Conservation (phyloP, 371 early-diverging fungal species). For the Encephalitozoon hellem region DNA sequence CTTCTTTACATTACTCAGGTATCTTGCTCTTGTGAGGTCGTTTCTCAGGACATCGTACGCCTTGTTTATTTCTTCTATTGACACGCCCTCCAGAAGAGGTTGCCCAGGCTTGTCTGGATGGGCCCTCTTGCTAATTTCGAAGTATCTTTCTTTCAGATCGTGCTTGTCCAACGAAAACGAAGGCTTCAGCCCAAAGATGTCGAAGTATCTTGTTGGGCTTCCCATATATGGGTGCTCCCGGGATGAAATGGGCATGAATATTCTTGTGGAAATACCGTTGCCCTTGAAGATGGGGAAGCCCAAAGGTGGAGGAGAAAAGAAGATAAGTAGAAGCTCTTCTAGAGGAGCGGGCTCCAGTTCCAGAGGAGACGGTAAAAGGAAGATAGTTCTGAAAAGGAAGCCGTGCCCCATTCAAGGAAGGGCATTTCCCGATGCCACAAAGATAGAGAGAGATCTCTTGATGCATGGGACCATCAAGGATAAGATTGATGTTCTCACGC, state of each 20-base stretch:
- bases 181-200: constrained; percentile 29
- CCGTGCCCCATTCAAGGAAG: constrained; percentile 6
- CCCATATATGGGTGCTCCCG: neutral
- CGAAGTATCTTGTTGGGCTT: constrained; percentile 2
- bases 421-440: constrained; percentile 10
- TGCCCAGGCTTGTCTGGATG: constrained; percentile 35
- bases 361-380: neutral
- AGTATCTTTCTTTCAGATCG: constrained; percentile 43
- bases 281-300: neutral
- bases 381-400: neutral
- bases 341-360: no score
- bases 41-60: constrained; percentile 50
- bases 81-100: neutral
- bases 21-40: constrained; percentile 49
- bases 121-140: constrained; percentile 5
- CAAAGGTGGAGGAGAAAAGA: neutral
- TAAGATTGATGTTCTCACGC: constrained; percentile 37
- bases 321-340: neutral
- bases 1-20: neutral
- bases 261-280: neutral
- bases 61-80: constrained; percentile 20
- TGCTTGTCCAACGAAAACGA: constrained; percentile 40
- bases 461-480: constrained; percentile 46
- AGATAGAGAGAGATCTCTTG: constrained; percentile 42
- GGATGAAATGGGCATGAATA: neutral